Conservation (phyloP, 306 rosid species). For the Senna tora region DNA sequence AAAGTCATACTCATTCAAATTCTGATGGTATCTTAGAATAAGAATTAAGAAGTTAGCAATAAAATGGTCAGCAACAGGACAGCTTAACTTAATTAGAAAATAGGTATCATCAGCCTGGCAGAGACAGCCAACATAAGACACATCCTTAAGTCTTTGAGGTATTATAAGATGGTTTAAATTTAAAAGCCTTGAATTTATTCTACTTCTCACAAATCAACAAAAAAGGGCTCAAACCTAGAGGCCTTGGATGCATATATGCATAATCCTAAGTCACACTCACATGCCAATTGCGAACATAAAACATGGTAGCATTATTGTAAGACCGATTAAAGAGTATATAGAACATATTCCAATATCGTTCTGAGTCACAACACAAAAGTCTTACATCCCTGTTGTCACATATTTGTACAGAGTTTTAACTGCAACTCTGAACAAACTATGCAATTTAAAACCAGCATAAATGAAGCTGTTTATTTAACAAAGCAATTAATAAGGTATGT, state of each 20-base stretch:
- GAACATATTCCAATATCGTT: neutral
- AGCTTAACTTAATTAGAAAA: neutral
- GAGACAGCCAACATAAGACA: neutral
- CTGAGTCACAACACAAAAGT: neutral
- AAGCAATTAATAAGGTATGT: neutral
- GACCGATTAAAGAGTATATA: neutral
- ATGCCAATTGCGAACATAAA: neutral
- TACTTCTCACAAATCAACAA: neutral
- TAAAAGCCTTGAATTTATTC: neutral
- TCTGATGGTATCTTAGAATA: neutral
- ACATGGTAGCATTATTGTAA: neutral
- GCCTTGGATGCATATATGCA: neutral
- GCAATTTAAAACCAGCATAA: neutral
- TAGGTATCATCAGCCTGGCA: neutral
- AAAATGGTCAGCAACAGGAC: neutral
- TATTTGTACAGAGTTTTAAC: neutral
- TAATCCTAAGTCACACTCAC: neutral
- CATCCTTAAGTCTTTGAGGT: neutral
- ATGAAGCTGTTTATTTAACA: neutral
- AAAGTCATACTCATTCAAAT: neutral
- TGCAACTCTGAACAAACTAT: neutral
- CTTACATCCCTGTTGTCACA: neutral
- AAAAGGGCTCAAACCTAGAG: neutral
- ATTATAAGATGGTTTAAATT: neutral
- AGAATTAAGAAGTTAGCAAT: neutral